phyloP scores from a whole-genome alignment of 495 filamentous ascomycete species.

The Lophiotrema nucula region DNA sequence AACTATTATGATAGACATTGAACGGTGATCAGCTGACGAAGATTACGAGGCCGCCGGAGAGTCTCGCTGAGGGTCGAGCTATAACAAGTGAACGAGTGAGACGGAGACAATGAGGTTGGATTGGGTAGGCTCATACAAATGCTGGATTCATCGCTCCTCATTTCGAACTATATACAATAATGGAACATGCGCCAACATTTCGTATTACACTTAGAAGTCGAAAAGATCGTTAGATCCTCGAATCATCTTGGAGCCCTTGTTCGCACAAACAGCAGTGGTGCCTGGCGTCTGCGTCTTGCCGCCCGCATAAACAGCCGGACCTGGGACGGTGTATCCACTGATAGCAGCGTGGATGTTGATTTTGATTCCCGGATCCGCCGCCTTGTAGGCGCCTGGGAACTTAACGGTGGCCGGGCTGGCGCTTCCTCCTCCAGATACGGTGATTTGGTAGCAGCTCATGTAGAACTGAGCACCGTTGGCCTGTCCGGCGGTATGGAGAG shows the following conservation, averaged over 20 bases:
- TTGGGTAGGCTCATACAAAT: no score
- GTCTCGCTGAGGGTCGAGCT: no score
- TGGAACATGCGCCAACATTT: neutral
- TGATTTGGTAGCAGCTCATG: conserved; percentile 57
- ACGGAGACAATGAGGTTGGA: no score
- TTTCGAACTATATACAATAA: no score
- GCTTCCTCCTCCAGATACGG: conserved; percentile 54
- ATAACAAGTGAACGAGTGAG: no score
- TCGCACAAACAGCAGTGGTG: conserved; percentile 5
- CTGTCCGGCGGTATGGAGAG: conserved; percentile 44
- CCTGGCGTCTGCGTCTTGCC: conserved; percentile 14
- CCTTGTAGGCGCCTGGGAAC: conserved; percentile 53
- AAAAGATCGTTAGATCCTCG: conserved; percentile 10
- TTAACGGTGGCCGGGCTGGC: conserved; percentile 48
- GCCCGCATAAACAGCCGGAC: conserved; percentile 26
- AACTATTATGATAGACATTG: no score
- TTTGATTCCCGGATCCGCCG: conserved; percentile 46
- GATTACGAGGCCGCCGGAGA: conserved; percentile 41
- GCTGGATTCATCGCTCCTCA: neutral
- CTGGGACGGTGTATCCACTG: conserved; percentile 47
- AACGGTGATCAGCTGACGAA: conserved; percentile 51
- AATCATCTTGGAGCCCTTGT: conserved; percentile 15
- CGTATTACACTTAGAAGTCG: neutral
- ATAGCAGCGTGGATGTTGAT: conserved; percentile 47
- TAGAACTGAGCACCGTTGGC: conserved; percentile 54